Base-by-base conservation (phyloP, 1,284 basidiomycete species). In the Malassezia caprae region DNA sequence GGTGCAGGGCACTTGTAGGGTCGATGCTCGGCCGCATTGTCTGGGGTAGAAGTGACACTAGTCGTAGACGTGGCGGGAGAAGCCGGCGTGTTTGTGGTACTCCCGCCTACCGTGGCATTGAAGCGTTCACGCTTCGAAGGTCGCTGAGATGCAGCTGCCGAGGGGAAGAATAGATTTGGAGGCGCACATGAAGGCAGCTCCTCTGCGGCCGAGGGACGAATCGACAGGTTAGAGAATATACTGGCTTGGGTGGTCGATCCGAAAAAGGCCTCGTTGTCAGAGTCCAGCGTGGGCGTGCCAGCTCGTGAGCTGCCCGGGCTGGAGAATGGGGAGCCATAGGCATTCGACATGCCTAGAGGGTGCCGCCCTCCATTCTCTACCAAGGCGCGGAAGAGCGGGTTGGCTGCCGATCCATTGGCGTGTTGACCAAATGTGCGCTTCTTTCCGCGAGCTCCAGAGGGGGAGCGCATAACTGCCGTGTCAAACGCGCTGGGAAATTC, bases 1-100 rank as follows among this genome's bases (percentile, higher is more conserved):
- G 88, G 85, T 67, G 93, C 93, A 13, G 90, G 90, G 79, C 93
- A 98, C 61, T 86, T 83, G 84, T 93, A 98, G 0, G 93, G 93
- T 76, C 96, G 96, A 62, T 80, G 78, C 48, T 64, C 56, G 37
- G 59, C 51, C 27, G 60, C 53, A 30, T 51, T 58, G 12, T 50
- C 51, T 28, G 61, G 59, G 2, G 46, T 17, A 12, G 59, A n/a
- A 17, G 17, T 55, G 48, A 7, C 49, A 60, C 28, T 60, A 57
- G 52, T 53, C 56, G 35, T 56, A 35, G 35, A 56, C 53, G 37
- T 56, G 49, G 46, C 37, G 8, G 24, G 28, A 24, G 28, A 13
- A 12, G 46, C 41, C 34, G 43, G 39, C 28, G 31, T 31, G 15
- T 35, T 40, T 2, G 39, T 28, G 21, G 50, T 24, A 10, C 31